Conservation (phyloP, 1,284 basidiomycete species). For the Cystobasidiaceae sp. region DNA sequence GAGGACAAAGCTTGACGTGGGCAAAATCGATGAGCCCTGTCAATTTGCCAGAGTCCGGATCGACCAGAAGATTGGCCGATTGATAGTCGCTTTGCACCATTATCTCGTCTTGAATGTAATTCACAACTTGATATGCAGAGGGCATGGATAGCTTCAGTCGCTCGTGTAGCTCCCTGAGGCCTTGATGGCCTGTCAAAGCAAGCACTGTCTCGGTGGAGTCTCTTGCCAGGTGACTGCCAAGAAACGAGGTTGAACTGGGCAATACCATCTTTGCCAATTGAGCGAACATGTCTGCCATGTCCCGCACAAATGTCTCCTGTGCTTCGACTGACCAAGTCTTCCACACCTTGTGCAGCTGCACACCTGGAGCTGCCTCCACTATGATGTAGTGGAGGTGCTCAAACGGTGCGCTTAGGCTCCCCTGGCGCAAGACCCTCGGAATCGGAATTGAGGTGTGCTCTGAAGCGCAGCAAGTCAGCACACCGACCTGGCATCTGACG, state of each 20-base stretch:
- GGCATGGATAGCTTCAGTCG: background rate
- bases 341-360: background rate
- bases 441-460: background rate
- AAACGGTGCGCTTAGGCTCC: background rate
- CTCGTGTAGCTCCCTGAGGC: background rate
- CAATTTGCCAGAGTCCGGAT: background rate
- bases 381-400: background rate
- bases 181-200: background rate
- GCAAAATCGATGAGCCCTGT: background rate
- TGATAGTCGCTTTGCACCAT: background rate
- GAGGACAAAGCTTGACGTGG: background rate
- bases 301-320: background rate
- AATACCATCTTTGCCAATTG: background rate
- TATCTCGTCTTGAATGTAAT: background rate
- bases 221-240: background rate
- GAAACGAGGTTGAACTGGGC: background rate
- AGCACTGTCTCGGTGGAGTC: background rate
- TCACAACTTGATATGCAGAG: background rate
- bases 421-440: background rate
- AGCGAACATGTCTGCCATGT: background rate
- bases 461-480: no score
- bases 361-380: background rate
- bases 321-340: background rate
- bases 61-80: background rate
- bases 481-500: no score